Evolutionary conservation across 164 flowering plant species (phyloP), one percentile per base, ranked within the genome.

Genomic region (Nymphaea colorata): DNA sequence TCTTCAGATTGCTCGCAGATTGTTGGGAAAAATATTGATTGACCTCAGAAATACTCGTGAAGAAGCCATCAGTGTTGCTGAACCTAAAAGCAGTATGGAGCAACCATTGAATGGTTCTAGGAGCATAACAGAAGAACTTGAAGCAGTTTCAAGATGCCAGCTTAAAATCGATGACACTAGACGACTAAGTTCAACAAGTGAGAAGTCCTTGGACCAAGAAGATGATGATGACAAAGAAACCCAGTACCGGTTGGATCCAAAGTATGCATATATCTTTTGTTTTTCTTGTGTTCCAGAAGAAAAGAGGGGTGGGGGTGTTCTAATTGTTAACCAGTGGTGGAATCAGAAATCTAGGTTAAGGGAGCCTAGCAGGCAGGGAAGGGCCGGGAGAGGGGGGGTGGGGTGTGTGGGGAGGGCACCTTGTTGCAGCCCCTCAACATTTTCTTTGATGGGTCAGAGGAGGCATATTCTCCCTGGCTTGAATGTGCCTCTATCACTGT

Each of bases 201-300:
- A 90, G 8, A 83, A 71, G 72, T 82, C 97, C 42, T 74, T 86
- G 73, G 97, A 91, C 74, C 91, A 83, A 71, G 99, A 94, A 74
- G 99, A 94, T 12, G 97, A 94, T 60, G 99, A 94, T 74, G 97
- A 88, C 76, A 92, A 90, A 66, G 99, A 94, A 83, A 84, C 84
- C 64, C 73, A 95, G 85, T 95, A 95, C 71, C 96, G 99, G 57
- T 73, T 95, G 76, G 99, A 95, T 75, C 99, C 99, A 64, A 86
- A 92, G 99, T 91, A 61, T 74, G 16, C 3, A 42, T 65, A n/a
- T 61, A 11, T 7, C 41, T 61, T 61, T 61, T n/a, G 25, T 55
- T 25, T 25, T 25, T 25, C 36, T 25, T 25, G 36, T 55, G 10
- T 16, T 55, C 59, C 59, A 55, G 10, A 16, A 8, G 59, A 10